These are phyloP conservation scores for Cyberlindnera mississippiensis DNA, from an alignment of 805 yeast species.

Conservation along the genomic window DNA sequence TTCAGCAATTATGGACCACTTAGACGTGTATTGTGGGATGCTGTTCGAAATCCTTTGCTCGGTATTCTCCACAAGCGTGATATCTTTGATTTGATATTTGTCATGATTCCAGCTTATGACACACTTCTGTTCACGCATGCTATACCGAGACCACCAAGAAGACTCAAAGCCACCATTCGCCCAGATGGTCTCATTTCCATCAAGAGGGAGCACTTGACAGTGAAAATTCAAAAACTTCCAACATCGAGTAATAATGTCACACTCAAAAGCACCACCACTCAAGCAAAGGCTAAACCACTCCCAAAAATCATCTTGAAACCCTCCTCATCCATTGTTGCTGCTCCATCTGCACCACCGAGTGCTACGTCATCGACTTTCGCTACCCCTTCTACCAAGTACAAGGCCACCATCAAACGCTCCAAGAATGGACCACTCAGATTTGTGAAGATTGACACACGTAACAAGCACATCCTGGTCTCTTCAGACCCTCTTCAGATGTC, in stretches of 20 bases:
- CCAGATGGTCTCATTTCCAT: slow-evolving; percentile 39
- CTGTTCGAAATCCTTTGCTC: slow-evolving; percentile 57
- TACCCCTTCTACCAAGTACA: slow-evolving; percentile 6
- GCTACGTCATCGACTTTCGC: neutral
- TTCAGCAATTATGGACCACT: slow-evolving; percentile 53
- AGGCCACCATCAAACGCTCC: slow-evolving; percentile 20
- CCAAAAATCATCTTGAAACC: slow-evolving; percentile 5
- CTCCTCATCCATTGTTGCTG: too few relatives aligned
- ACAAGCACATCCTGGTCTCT: slow-evolving; percentile 37
- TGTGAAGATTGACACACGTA: slow-evolving; percentile 36
- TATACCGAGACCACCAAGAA: slow-evolving; percentile 65
- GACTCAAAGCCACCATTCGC: slow-evolving; percentile 53
- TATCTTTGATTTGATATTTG: slow-evolving; percentile 59
- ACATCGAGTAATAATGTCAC: too few relatives aligned
- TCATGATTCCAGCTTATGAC: slow-evolving; percentile 61
- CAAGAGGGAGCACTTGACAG: neutral
- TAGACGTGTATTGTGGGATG: slow-evolving; percentile 59
- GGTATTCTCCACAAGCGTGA: slow-evolving; percentile 57
- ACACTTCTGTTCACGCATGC: slow-evolving; percentile 58
- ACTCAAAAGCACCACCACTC: too few relatives aligned
- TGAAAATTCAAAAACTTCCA: neutral
- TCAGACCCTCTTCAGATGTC: slow-evolving; percentile 36
- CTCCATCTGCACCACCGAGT: too few relatives aligned
- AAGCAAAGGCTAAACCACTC: neutral
- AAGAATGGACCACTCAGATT: slow-evolving; percentile 35